Evolutionary conservation across 2,329 filamentous ascomycete species (phyloP).

Genomic region (Aureobasidium lini): DNA sequence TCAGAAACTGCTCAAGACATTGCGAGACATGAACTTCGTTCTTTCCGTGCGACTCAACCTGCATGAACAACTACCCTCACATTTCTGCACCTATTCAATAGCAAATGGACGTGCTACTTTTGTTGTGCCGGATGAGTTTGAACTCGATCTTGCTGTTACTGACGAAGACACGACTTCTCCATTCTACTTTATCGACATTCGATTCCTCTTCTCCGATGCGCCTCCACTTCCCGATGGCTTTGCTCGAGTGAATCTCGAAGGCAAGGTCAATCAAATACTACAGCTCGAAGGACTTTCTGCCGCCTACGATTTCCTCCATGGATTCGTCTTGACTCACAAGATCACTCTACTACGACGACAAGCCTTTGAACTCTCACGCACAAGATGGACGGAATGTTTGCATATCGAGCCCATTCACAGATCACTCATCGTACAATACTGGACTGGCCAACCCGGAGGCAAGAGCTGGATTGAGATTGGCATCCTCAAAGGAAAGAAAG

Average conservation of each 20-base stretch:
- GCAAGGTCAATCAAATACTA: constrained; percentile 63
- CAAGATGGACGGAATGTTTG: constrained; percentile 70
- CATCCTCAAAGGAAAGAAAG: constrained; percentile 55
- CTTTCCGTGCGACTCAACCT: constrained; percentile 78
- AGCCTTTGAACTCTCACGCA: constrained; percentile 59
- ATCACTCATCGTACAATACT: constrained; percentile 83
- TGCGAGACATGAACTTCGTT: constrained; percentile 76
- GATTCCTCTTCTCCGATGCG: constrained; percentile 69
- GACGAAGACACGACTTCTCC: constrained; percentile 76
- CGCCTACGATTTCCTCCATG: constrained; percentile 81
- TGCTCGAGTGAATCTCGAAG: constrained; percentile 60
- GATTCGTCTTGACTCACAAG: constrained; percentile 83
- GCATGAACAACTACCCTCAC: constrained; percentile 71
- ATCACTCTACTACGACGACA: constrained; percentile 75
- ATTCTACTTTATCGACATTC: constrained; percentile 90
- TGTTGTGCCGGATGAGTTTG: constrained; percentile 73
- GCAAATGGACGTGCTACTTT: constrained; percentile 87
- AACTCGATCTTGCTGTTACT: constrained; percentile 84
- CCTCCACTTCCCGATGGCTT: constrained; percentile 53
- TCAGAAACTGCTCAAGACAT: constrained; percentile 63
- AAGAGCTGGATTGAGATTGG: constrained; percentile 93
- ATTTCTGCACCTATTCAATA: constrained; percentile 71
- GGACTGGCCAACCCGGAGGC: constrained; percentile 60
- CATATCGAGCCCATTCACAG: constrained; percentile 73
- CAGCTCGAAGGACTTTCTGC: constrained; percentile 63